Evolutionary conservation across 2,329 filamentous ascomycete species (phyloP), one percentile per base, ranked within the genome.

Genomic region (Colletotrichum agaves): DNA sequence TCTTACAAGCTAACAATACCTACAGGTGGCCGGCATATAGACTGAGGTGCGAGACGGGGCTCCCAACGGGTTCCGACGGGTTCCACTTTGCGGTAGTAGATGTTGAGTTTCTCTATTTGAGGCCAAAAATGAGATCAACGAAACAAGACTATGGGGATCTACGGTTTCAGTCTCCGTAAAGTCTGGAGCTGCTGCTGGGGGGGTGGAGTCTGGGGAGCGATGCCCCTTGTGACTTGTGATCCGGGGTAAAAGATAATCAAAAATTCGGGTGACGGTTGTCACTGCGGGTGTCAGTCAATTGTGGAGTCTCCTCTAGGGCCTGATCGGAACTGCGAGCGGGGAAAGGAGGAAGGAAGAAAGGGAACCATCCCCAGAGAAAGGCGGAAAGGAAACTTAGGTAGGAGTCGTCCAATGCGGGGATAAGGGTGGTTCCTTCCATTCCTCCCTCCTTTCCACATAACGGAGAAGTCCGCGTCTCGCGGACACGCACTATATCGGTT

Each of bases 11-110:
- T 23, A 31, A 35, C 15, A 23, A 12, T 50, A 50, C 23, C 47
- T 53, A 31, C 50, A 37, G 50, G 17, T 37, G 33, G 31, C 50
- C 50, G 33, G 50, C 50, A 53, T 53, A 53, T 39, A 53, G 53
- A 44, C 44, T 63, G n/a, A n/a, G n/a, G n/a, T n/a, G 53, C 61
- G 61, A 63, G 52, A 63, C 61, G 61, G 53, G 61, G 61, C 56
- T 63, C 61, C 43, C 21, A 58, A 44, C 12, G 17, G 47, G 53
- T 13, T 23, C 21, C 21, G 13, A 52, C 47, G 31, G 50, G 50
- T 23, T 3, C 5, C 23, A 23, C 23, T 23, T 23, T 23, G 23
- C 23, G 5, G 23, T 23, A 33, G 31, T 37, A 12, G 33, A 11
- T 39, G 43, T 47, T 35, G 19, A 39, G 19, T 11, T 17, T 31